Base-by-base conservation (phyloP, 1,139 yeast species). In the Pichia sp. region DNA sequence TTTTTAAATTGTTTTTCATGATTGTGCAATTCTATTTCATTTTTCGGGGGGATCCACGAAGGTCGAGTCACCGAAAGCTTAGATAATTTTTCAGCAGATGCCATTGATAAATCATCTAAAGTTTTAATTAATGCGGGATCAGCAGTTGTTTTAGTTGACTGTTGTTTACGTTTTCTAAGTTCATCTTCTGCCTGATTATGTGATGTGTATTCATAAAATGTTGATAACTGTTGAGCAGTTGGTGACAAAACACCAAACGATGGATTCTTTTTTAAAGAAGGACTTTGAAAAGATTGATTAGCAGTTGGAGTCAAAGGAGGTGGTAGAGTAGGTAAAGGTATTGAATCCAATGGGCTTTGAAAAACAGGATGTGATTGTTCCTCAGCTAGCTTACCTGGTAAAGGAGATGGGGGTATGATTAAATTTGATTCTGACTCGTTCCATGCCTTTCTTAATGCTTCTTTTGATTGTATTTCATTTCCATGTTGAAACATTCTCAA, bases 1-100 rank as follows among this genome's bases (percentile, higher is more conserved):
- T 63, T 64, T 30, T 64, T 57, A 38, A 73, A 69, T 49, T 73
- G 71, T 34, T 57, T 59, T 47, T 71, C 74, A 50, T 74, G 79
- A 40, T 61, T 58, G 38, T 56, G 54, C 31, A 65, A 61, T 50
- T 74, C 79, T 3, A 55, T 55, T 5, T 61, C 51, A 39, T 63
- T 62, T 55, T 74, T 74, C 11, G 78, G 78, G 10, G 79, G 79
- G 28, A 73, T 53, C 74, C 78, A 72, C 39, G 71, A 63, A 3
- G 79, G 79, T 43, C 79, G 64, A 1, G 78, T 67, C 11, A 67
- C 67, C 16, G 74, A 59, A 22, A 68, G 53, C 30, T 58, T 54
- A 38, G 68, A 64, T 41, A 69, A 47, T 55, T 71, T 73, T 52
- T 70, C 74, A 31, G 61, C 65, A 0, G 80, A 74, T 2, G 75